Percentiles rank a stretch among this genome's conserved stretches.
Conservation (phyloP, 805 yeast genomes). For the Wickerhamomyces mucosus region DNA sequence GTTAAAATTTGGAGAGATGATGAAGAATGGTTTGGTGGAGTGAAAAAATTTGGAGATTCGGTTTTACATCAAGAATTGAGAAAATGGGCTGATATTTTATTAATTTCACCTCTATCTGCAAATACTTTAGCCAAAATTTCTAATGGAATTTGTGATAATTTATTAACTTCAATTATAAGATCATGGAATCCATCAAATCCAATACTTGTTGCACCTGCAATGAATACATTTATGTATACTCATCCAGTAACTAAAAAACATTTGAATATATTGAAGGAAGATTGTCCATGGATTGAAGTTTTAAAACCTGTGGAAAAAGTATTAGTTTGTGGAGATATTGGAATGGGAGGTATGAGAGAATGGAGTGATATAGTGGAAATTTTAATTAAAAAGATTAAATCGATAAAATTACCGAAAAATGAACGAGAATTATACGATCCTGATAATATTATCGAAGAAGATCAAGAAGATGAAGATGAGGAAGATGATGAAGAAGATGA, state of each 20-base stretch:
- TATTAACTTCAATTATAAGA: constrained; percentile 62
- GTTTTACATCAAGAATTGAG: constrained; percentile 70
- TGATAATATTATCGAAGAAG: constrained; percentile 38
- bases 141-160: constrained; percentile 69
- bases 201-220: constrained; percentile 70
- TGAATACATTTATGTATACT: constrained; percentile 79
- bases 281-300: constrained; percentile 66
- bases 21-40: constrained; percentile 55
- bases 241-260: constrained; percentile 74
- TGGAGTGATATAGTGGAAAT: constrained; percentile 75
- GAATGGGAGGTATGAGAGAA: constrained; percentile 90
- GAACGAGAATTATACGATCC: constrained; percentile 31
- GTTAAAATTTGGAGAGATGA: constrained; percentile 82
- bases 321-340: constrained; percentile 73
- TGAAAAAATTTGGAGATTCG: constrained; percentile 54
- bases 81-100: constrained; percentile 76
- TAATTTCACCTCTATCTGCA: constrained; percentile 73
- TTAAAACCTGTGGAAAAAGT: constrained; percentile 78
- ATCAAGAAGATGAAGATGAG: constrained; percentile 34
- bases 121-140: constrained; percentile 70
- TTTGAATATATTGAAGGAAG: constrained; percentile 49
- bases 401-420: constrained; percentile 7
- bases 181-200: constrained; percentile 76
- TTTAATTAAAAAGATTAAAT: constrained; percentile 23
- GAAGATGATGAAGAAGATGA: constrained; percentile 30